phyloP scores from a whole-genome alignment of 805 yeast species.

The Candida corydali region DNA sequence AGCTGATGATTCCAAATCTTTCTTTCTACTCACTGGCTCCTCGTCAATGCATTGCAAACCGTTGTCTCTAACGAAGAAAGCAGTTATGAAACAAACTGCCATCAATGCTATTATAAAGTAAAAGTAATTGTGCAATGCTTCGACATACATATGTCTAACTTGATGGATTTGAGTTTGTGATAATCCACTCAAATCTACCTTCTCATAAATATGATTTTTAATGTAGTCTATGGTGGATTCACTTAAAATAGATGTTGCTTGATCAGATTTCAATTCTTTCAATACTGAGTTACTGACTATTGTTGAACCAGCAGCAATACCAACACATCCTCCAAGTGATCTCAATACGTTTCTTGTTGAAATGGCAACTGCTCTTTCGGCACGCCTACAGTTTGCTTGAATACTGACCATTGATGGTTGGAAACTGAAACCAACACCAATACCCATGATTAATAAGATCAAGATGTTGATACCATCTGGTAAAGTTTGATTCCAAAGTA shows the following conservation, averaged over 20 bases:
- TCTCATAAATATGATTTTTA: constrained; percentile 20
- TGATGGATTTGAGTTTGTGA: constrained; percentile 14
- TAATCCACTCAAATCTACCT: constrained; percentile 17
- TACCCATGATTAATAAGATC: constrained; percentile 28
- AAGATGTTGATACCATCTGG: constrained; percentile 24
- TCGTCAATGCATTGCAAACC: constrained; percentile 37
- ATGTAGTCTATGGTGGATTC: constrained; percentile 18
- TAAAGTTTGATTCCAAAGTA: constrained; percentile 21
- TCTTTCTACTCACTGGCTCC: constrained; percentile 3
- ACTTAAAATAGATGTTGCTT: constrained; percentile 5
- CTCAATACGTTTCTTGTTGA: constrained; percentile 53
- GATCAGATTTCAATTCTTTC: constrained; percentile 13
- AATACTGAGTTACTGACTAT: constrained; percentile 32
- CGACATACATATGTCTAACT: constrained; percentile 27
- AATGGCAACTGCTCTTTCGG: constrained; percentile 58
- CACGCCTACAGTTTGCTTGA: constrained; percentile 44
- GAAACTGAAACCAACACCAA: constrained; percentile 33
- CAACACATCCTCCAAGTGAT: constrained; percentile 58
- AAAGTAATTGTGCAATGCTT: constrained; percentile 28
- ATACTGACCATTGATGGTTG: constrained; percentile 34
- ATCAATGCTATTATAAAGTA: constrained; percentile 31
- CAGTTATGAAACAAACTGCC: constrained; percentile 24
- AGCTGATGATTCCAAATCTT: constrained; percentile 6
- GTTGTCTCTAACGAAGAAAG: constrained; percentile 27
- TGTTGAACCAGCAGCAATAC: constrained; percentile 46